Conservation (phyloP, 2,329 filamentous ascomycete genomes). For the Calonectria hongkongensis region DNA sequence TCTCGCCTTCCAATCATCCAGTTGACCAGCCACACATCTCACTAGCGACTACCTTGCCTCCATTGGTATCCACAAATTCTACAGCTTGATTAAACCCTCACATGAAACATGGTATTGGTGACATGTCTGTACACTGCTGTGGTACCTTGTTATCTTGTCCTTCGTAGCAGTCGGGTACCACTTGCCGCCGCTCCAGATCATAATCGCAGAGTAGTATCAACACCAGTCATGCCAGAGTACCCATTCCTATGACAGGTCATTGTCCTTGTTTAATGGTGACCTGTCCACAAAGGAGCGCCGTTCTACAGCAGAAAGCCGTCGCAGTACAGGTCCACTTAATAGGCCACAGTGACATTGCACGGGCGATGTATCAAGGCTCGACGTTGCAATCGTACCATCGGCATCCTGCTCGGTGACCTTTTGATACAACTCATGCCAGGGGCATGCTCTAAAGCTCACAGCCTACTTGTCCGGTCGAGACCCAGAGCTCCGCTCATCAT, state of each 20-base stretch:
- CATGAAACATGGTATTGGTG: neutral
- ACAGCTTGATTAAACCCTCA: slow-evolving; percentile 2
- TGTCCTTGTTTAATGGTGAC: neutral
- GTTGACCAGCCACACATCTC: slow-evolving; percentile 11
- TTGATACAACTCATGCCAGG: neutral
- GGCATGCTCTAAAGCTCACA: slow-evolving; percentile 54
- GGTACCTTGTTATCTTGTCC: neutral
- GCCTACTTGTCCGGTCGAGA: slow-evolving; percentile 58
- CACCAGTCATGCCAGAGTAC: too few relatives aligned
- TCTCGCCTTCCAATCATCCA: neutral
- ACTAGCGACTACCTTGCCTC: neutral
- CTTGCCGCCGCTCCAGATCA: neutral
- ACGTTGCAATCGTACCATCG: neutral
- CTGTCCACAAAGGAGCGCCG: neutral
- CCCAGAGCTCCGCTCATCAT: slow-evolving; percentile 75
- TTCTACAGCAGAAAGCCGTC: neutral
- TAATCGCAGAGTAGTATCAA: neutral
- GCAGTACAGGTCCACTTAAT: neutral
- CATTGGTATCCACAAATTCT: slow-evolving; percentile 7
- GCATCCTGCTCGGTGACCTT: neutral
- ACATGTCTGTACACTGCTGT: slow-evolving; percentile 2
- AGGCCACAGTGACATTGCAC: neutral
- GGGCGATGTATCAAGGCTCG: neutral
- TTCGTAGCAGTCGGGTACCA: neutral
- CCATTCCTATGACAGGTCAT: neutral